phyloP scores from a whole-genome alignment of 371 early-diverging fungal species.

The Umbelopsis sp. region DNA sequence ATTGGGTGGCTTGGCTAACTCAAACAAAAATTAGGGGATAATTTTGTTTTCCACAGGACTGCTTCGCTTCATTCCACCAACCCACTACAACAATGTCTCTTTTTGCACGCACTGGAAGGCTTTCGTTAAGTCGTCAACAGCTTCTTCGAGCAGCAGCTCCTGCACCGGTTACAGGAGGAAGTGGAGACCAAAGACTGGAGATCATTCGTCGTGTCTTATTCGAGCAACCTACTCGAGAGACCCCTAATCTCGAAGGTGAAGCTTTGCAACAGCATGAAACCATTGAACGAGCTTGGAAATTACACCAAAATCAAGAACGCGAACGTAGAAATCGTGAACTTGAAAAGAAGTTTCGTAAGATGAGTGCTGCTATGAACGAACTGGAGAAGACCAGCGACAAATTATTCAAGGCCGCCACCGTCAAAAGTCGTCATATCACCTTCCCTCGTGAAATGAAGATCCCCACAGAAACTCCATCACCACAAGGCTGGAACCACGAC shows the following conservation, averaged over 20 bases:
- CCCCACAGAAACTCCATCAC: conserved; percentile 75
- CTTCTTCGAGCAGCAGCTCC: conserved; percentile 11
- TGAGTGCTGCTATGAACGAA: conserved; percentile 73
- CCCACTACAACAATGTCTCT: conserved; percentile 1
- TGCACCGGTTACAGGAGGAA: not conserved
- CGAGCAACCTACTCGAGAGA: conserved; percentile 56
- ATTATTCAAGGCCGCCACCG: conserved; percentile 71
- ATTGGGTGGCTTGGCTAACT: not conserved
- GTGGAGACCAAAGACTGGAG: conserved; percentile 70
- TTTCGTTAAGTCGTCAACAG: conserved; percentile 15
- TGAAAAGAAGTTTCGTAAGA: conserved; percentile 71
- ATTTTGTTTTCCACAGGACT: not conserved
- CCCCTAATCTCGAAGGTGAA: conserved; percentile 42
- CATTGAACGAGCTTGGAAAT: conserved; percentile 77
- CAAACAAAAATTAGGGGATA: conserved; percentile 1
- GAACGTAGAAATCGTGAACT: conserved; percentile 60
- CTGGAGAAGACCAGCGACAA: conserved; percentile 66
- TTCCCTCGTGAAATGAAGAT: conserved; percentile 79
- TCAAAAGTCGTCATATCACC: conserved; percentile 64
- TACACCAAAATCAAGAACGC: conserved; percentile 63
- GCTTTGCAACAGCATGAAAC: conserved; percentile 70
- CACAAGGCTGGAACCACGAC: conserved; percentile 71
- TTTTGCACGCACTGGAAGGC: conserved; percentile 9
- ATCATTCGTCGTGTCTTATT: conserved; percentile 75
- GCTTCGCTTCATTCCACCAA: not conserved